Evolutionary conservation across 495 filamentous ascomycete genomes (phyloP).

Genomic region (Neurospora sp.): DNA sequence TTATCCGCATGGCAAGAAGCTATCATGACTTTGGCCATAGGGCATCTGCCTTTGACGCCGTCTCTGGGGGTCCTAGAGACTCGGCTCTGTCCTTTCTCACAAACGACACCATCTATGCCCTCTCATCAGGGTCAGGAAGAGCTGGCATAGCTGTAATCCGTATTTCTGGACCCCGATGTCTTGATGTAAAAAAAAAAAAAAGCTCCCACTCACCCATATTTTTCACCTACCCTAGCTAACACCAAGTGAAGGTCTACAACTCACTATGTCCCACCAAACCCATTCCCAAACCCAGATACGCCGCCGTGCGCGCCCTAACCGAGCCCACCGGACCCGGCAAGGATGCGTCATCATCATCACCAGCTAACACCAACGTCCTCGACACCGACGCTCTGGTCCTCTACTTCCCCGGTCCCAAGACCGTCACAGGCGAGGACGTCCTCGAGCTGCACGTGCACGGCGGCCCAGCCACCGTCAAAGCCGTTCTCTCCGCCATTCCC

Average conservation of each 20-base stretch:
- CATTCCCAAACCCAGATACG: slow-evolving; percentile 63
- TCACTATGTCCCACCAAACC: slow-evolving; percentile 57
- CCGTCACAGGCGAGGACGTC: slow-evolving; percentile 85
- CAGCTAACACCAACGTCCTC: slow-evolving; percentile 39
- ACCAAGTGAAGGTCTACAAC: slow-evolving; percentile 56
- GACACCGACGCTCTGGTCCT: slow-evolving; percentile 77
- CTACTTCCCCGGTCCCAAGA: slow-evolving; percentile 76
- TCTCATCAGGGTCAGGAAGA: slow-evolving; percentile 77
- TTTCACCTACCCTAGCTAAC: background rate
- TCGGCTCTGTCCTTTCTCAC: background rate
- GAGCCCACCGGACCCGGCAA: slow-evolving; percentile 38
- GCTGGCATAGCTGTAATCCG: slow-evolving; percentile 89
- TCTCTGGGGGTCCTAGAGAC: background rate
- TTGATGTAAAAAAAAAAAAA: slow-evolving; percentile 45
- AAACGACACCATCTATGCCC: slow-evolving; percentile 74
- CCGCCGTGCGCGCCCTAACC: slow-evolving; percentile 66
- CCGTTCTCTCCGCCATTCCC: slow-evolving; percentile 70
- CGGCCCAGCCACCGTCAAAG: slow-evolving; percentile 77
- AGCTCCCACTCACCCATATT: background rate
- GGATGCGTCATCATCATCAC: slow-evolving; percentile 2
- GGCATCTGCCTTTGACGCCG: background rate
- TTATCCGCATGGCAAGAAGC: background rate
- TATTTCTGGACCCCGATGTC: slow-evolving; percentile 70
- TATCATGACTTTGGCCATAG: slow-evolving; percentile 3
- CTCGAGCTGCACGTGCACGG: slow-evolving; percentile 92